Base-by-base conservation (phyloP, 768 basidiomycete species). In the Phlegmacium glaucopus region DNA sequence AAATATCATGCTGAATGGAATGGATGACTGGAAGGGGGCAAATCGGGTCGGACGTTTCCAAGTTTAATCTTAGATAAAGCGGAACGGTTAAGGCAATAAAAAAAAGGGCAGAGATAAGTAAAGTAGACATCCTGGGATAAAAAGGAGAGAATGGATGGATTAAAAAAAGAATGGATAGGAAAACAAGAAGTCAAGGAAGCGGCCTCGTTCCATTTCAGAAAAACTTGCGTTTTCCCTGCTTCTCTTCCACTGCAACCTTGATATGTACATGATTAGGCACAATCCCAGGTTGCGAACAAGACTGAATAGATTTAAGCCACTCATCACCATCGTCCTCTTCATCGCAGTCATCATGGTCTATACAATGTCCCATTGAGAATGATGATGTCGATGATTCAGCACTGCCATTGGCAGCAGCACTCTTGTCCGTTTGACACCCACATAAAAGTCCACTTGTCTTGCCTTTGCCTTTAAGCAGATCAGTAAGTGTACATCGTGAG, bases 401-500 rank as follows among this genome's bases (percentile, higher is more conserved):
- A 41, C 27, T 42, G 44, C 53, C 54, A 37, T 44, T 49, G 37
- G 18, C 44, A 37, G 22, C 34, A 35, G 78, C 64, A 41, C 67
- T 67, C 57, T 72, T 72, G 26, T 47, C 42, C 39, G 54, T 51
- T 16, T 35, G 39, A 63, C 94, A 96, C 13, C 83, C 82, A 61
- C 94, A 96, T 40, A 94, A 75, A 49, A 95, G 71, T 18, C 83
- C 85, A 50, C 78, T 79, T 18, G 80, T 78, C 61, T 86, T 88
- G 45, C 88, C 87, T 42, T 70, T 73, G 22, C 94, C 94, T 61
- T 86, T 84, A 43, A 98, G 76, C 41, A 99, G 68, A 63, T 97
- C 93, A 9, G 91, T 88, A 47, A 99, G 79, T 25, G 96, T 97
- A 63, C 93, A 95, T 34, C 96, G 84, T 40, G 85, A 81, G 13